A percentile compares a stretch with the other conserved stretches of the same genome.
Conservation (phyloP, 768 basidiomycete species). For the Leccinum obscurum region DNA sequence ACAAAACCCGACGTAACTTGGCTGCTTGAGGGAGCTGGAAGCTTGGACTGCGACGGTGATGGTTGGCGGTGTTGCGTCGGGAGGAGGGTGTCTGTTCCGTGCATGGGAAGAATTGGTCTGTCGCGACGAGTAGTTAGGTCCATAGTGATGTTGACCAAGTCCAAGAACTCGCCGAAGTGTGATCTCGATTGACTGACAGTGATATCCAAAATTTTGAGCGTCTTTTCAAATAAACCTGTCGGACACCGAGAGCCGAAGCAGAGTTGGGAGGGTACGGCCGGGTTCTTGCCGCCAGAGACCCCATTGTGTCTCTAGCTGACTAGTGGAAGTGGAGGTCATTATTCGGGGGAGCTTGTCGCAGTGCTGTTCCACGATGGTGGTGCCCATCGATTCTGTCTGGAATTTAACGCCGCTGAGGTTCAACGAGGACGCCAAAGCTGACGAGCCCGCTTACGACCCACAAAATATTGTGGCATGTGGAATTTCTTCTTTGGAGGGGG, state of each 20-base stretch:
- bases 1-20: too few species aligned
- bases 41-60: not conserved
- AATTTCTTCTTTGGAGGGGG: slow-evolving; percentile 8
- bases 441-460: not conserved
- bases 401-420: not conserved
- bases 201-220: not conserved
- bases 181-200: not conserved
- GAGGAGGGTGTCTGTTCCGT: not conserved
- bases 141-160: not conserved
- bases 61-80: too few species aligned
- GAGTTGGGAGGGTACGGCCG: too few species aligned
- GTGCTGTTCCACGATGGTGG: not conserved
- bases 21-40: too few species aligned
- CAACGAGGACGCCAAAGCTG: not conserved
- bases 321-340: not conserved
- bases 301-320: not conserved
- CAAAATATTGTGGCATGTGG: slow-evolving; percentile 13
- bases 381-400: not conserved
- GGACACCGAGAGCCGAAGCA: not conserved
- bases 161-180: not conserved
- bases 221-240: not conserved
- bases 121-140: not conserved
- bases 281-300: not conserved
- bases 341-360: not conserved
- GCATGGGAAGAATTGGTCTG: slow-evolving; percentile 2